These are phyloP conservation scores for Phytopythium montanum DNA, from an alignment of 352 stramenopile genomes.

Conservation along the genomic window DNA sequence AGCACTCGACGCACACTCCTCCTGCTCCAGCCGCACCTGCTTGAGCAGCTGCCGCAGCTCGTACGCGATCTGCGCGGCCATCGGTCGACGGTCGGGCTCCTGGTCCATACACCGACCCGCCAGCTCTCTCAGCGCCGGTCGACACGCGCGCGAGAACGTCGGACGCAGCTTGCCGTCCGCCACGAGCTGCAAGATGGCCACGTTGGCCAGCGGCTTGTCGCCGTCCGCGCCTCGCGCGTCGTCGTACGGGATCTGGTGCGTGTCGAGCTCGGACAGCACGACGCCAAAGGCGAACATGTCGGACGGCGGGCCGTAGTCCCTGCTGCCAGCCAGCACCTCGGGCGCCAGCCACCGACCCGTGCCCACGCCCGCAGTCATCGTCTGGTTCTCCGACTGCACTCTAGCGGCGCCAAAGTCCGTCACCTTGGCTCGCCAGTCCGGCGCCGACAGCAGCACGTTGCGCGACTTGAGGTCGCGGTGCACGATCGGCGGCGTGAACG, in stretches of 20 bases:
- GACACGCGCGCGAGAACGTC: not conserved
- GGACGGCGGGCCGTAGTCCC: conserved; percentile 9
- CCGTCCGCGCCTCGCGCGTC: not conserved
- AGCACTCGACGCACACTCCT: not conserved
- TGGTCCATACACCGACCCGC: conserved; percentile 1
- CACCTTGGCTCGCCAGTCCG: conserved; percentile 5
- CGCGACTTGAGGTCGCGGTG: conserved; percentile 19
- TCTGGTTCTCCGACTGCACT: conserved; percentile 8
- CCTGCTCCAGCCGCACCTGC: not conserved
- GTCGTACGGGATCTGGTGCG: conserved; percentile 13
- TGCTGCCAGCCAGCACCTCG: conserved; percentile 11
- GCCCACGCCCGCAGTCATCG: conserved; percentile 17
- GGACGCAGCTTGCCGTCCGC: conserved; percentile 1
- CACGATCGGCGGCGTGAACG: conserved; percentile 17
- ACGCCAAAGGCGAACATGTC: conserved; percentile 11
- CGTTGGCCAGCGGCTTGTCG: not conserved
- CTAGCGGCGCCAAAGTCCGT: conserved; percentile 11
- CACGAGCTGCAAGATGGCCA: conserved; percentile 2
- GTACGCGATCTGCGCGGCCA: conserved; percentile 1
- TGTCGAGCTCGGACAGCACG: conserved; percentile 13
- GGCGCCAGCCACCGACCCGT: conserved; percentile 12
- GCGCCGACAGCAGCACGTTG: conserved; percentile 8
- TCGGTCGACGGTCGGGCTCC: not conserved
- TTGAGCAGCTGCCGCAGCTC: conserved; percentile 2
- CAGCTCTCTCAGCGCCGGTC: not conserved